Evolutionary conservation across 176 grass and related monocot genomes (phyloP).

Genomic region (Aegilops umbellulata): DNA sequence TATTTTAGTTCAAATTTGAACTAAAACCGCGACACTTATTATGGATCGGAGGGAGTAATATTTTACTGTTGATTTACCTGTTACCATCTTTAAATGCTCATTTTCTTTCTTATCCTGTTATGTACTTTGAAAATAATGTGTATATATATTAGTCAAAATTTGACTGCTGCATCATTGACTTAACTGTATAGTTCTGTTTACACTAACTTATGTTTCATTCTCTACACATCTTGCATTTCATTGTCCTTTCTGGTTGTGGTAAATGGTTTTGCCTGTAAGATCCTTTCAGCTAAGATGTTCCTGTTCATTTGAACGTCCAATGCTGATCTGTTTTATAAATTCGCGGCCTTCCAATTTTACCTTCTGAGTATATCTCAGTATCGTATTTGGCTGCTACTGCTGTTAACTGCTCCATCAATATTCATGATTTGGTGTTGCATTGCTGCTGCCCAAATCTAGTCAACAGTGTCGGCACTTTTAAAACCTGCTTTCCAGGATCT

Average conservation of each 20-base stretch:
- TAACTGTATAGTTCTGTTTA: no score
- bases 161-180: no score
- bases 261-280: no score
- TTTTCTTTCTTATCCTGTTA: constrained; percentile 19
- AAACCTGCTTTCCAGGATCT: constrained; percentile 4
- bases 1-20: no score
- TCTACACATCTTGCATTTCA: no score
- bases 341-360: background rate
- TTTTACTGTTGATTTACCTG: background rate
- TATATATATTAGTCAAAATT: background rate
- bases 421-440: constrained; percentile 9
- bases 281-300: background rate
- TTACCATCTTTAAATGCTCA: background rate
- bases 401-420: background rate
- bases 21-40: no score
- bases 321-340: background rate
- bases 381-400: background rate
- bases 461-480: background rate
- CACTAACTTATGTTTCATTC: no score
- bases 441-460: background rate
- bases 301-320: constrained; percentile 2
- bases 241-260: no score
- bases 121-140: background rate
- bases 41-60: background rate
- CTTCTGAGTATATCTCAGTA: background rate